Base-by-base conservation (phyloP, 129 eudicot genomes). In the Tagetes patula region DNA sequence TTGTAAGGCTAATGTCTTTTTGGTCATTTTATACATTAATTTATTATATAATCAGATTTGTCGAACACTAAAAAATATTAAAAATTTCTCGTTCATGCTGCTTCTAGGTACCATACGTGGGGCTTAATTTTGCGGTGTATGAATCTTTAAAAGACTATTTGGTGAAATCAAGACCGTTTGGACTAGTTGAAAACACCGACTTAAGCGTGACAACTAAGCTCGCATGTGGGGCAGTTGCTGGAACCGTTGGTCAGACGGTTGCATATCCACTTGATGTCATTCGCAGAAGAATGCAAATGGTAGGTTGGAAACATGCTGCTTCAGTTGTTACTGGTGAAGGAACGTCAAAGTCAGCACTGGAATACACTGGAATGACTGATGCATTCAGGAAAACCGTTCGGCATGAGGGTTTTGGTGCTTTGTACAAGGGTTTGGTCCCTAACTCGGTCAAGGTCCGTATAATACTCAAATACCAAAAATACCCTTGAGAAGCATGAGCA, bases 221-320 rank as follows among this genome's bases (percentile, higher is more conserved):
- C 61, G 96, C 91, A 11, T 94, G 98, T 76, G 98, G 98, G 66
- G 98, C 96, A 5, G 91, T 82, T 12, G 98, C 98, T 12, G 98
- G 98, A 59, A 94, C 98, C n/a, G 81, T 94, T 20, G 98, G 97
- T 11, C 98, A 94, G 70, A 94, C 98, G 42, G 91, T 94, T 75
- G 98, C 98, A 36, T 94, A 94, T 77, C 98, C 98, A 31, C 91
- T 94, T 12, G 98, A 94, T 58, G 98, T 94, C 50, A 75, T 94
- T 33, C 96, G 98, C 14, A 61, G 98, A 74, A 86, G 98, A 77
- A 94, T 94, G 97, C 98, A 94, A 70, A 94, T 94, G 98, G 96
- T 82, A 41, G 98, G 98, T 8, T 94, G 98, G 98, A 94, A 79
- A 70, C 76, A 86, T 74, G 98, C 98, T 30, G 76, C 91, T 37